Base-by-base conservation (phyloP, 805 yeast genomes). In the Schizosaccharomyces pombe region DNA sequence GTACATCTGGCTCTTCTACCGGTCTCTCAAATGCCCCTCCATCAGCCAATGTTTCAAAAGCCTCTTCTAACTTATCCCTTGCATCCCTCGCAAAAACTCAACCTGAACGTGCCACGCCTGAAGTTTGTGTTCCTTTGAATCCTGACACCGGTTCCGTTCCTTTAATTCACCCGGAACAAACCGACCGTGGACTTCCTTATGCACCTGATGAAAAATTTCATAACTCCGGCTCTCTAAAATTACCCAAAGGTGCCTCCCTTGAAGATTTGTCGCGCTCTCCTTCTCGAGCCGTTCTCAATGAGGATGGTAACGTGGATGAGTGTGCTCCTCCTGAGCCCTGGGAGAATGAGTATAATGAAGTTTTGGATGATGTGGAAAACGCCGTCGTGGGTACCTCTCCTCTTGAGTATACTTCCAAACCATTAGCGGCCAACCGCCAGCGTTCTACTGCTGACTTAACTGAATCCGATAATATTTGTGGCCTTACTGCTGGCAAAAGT, bases 151-250 rank as follows among this genome's bases (percentile, higher is more conserved):
- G 49, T 26, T 22, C 49, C 26, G 49, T 43, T 8, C 49, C 49
- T 5, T 16, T 43, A 8, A 43, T 43, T 26, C 11, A 22, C 26
- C 49, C 49, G 9, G 49, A 43, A 26, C 49, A 43, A 26, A 43
- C 30, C 26, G 49, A 43, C 26, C 49, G 49, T 19, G 49, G 49
- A n/a, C 49, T 43, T 22, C 49, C 49, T 22, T 43, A 43, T n/a
- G 49, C 49, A 22, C 49, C 49, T 26, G 49, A 43, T 3, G 49
- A 43, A n/a, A 19, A 43, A 24, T 43, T 22, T 12, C 28, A 16
- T 26, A 43, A 43, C 49, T 43, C 49, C n/a, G 49, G 30, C 5
- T 22, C 49, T 43, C 49, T 28, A 28, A 43, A 43, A 24, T 26
- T 43, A 16, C 28, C 28, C 2, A 26, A n/a, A 19, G 26, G 26